Base-by-base conservation (phyloP, 1,139 yeast genomes). In the Taphrina communis region DNA sequence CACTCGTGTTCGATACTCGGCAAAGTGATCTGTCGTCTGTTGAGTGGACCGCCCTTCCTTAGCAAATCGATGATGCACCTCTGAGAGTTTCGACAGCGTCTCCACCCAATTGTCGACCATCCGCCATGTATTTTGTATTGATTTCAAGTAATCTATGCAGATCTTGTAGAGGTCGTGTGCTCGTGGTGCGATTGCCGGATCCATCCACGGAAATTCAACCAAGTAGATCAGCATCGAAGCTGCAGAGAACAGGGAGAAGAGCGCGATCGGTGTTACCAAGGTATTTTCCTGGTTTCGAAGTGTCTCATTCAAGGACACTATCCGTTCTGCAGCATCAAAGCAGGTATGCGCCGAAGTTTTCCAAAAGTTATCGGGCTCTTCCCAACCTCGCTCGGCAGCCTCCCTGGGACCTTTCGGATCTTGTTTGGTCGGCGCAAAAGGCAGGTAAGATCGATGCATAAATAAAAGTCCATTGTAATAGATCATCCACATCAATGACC, bases 71-170 rank as follows among this genome's bases (percentile, higher is more conserved):
- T 53, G 61, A 44, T 63, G 67, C 9, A 63, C 35, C 11, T 63
- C 67, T 25, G 51, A 44, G 21, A 63, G 41, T 36, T 63, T 63
- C 17, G 67, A 25, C 19, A 63, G 38, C 6, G 67, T 63, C 3
- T 63, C 67, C 36, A 44, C 60, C 67, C 67, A 63, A 19, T 63
- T 63, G 38, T 38, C 67, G 39, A 63, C 67, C 67, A 63, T 63
- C 19, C 57, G 35, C 67, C 67, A 63, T 7, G 50, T 55, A n/a
- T 36, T 35, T 39, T 63, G 59, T 21, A 63, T 55, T 12, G 61
- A 53, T 19, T 53, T 36, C 12, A 63, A 55, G 25, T 63, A 56
- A 12, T 63, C 61, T 19, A 42, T 31, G 48, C 61, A 56, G 1
- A 17, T 48, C 19, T 55, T 55, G 21, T 55, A 63, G 7, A 63